A percentile compares a stretch with the other conserved stretches of the same genome.
Conservation (phyloP, 2,329 filamentous ascomycete genomes). For the Teratosphaeria gauchensis region DNA sequence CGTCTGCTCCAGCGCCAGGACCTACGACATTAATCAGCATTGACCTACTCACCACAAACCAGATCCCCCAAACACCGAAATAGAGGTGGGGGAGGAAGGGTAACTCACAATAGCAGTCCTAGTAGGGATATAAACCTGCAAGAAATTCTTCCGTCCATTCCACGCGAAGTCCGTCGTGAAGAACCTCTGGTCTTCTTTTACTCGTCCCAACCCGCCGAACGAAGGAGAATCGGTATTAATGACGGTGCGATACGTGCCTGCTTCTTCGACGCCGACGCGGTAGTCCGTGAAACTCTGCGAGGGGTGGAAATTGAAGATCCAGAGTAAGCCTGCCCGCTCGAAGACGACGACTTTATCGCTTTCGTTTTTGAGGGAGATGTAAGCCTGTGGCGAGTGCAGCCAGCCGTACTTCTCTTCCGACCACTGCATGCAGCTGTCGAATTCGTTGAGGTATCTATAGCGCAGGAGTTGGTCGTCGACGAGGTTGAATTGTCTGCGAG, state of each 20-base stretch:
- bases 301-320: slow-evolving; percentile 94
- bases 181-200: slow-evolving; percentile 73
- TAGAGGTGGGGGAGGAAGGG: no score
- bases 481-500: slow-evolving; percentile 80
- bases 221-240: slow-evolving; percentile 69
- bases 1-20: slow-evolving; percentile 23
- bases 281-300: slow-evolving; percentile 82
- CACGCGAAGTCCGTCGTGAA: slow-evolving; percentile 86
- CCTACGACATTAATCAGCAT: no score
- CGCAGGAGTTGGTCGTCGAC: slow-evolving; percentile 76
- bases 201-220: slow-evolving; percentile 69
- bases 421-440: slow-evolving; percentile 84
- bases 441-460: slow-evolving; percentile 86
- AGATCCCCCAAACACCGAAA: no score
- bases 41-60: no score
- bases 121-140: slow-evolving; percentile 81
- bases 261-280: slow-evolving; percentile 72
- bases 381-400: slow-evolving; percentile 77
- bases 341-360: slow-evolving; percentile 91
- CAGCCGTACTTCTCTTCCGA: slow-evolving; percentile 84
- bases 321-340: slow-evolving; percentile 80
- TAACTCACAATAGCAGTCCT: slow-evolving; percentile 72
- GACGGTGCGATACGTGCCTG: slow-evolving; percentile 79
- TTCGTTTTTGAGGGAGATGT: slow-evolving; percentile 90
- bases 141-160: slow-evolving; percentile 84